Conservation (phyloP, 2,329 filamentous ascomycete genomes). For the Colletotrichum higginsianum region DNA sequence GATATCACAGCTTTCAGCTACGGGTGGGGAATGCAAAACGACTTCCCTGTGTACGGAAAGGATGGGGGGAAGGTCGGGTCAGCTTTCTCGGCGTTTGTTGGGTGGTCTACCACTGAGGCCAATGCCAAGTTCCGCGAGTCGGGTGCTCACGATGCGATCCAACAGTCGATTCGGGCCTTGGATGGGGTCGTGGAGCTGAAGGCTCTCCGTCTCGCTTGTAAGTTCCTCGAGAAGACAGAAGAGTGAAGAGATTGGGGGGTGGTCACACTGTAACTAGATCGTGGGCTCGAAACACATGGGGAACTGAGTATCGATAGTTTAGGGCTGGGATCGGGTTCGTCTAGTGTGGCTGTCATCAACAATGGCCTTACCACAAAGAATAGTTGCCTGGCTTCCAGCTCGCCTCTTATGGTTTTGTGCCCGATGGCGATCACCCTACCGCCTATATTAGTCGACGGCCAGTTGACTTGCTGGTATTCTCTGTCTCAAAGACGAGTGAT, state of each 20-base stretch:
- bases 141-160: not conserved
- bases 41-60: conserved; percentile 16
- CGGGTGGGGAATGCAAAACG: conserved; percentile 25
- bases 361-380: too few relatives aligned
- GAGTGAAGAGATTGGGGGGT: not conserved
- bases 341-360: too few relatives aligned
- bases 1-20: conserved; percentile 1
- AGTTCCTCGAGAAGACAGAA: not conserved
- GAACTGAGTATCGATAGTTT: not conserved
- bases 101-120: conserved; percentile 8
- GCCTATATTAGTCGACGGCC: too few relatives aligned
- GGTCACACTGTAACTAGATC: too few relatives aligned
- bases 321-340: too few relatives aligned
- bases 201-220: not conserved
- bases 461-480: too few relatives aligned
- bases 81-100: conserved; percentile 7
- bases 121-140: not conserved
- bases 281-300: not conserved
- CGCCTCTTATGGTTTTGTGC: too few relatives aligned
- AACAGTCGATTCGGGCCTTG: not conserved
- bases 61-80: not conserved
- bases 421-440: too few relatives aligned
- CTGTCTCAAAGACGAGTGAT: too few relatives aligned
- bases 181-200: not conserved
- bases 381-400: too few relatives aligned